Percentiles rank a stretch among this genome's conserved stretches.
Evolutionary conservation across 805 yeast genomes (phyloP).

Genomic region (Lipomyces mesembrius): DNA sequence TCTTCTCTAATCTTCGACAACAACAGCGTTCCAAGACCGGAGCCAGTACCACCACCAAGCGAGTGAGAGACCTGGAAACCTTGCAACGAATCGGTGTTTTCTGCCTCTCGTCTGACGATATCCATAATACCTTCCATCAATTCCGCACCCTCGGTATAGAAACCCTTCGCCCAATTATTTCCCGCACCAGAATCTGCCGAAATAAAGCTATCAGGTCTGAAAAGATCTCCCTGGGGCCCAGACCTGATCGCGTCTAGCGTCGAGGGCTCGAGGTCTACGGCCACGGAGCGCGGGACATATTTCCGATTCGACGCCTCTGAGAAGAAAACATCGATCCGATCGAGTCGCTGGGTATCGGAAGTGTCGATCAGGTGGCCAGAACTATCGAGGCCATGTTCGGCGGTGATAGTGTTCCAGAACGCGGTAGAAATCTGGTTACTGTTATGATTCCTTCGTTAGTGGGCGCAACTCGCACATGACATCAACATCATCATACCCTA

Average conservation of each 20-base stretch:
- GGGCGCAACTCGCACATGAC: not conserved
- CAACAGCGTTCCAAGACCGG: constrained; percentile 92
- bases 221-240: constrained; percentile 79
- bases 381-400: constrained; percentile 50
- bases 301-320: constrained; percentile 84
- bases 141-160: constrained; percentile 96
- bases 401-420: constrained; percentile 51
- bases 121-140: constrained; percentile 88
- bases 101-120: constrained; percentile 90
- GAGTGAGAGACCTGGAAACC: constrained; percentile 91
- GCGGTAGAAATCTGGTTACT: constrained; percentile 51
- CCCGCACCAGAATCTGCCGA: constrained; percentile 93
- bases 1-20: constrained; percentile 87
- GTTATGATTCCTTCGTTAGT: constrained; percentile 4
- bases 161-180: constrained; percentile 97
- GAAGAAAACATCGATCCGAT: constrained; percentile 79
- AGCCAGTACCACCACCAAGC: constrained; percentile 92
- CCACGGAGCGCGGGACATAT: constrained; percentile 91
- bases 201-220: constrained; percentile 90
- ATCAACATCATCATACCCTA: constrained; percentile 1
- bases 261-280: constrained; percentile 93
- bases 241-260: constrained; percentile 84
- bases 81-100: constrained; percentile 88
- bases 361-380: constrained; percentile 45
- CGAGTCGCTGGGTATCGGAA: constrained; percentile 45